phyloP scores from a whole-genome alignment of 2,329 filamentous ascomycete species.

The Calonectria hongkongensis region DNA sequence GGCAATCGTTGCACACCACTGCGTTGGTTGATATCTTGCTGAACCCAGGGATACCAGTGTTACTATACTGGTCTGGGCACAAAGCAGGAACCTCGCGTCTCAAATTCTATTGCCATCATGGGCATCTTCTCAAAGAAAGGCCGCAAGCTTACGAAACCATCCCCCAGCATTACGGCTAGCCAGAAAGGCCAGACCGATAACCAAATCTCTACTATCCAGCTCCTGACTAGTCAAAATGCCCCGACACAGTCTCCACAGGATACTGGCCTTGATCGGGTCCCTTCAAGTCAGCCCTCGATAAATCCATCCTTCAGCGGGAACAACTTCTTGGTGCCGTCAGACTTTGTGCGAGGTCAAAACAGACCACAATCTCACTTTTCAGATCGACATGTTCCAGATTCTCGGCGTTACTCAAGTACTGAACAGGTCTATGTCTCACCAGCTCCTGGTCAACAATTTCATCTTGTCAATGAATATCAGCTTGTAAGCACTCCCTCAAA shows the following conservation, averaged over 20 bases:
- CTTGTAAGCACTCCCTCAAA: too few relatives aligned
- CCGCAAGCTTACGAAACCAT: neutral
- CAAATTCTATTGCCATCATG: neutral
- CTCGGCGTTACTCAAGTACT: too few relatives aligned
- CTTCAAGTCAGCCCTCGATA: neutral
- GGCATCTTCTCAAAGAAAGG: conserved; percentile 15
- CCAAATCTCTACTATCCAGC: neutral
- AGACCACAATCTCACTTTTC: neutral
- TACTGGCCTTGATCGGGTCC: neutral
- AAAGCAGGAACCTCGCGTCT: neutral
- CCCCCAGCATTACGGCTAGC: neutral
- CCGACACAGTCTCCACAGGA: neutral
- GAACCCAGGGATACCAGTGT: neutral
- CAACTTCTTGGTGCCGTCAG: neutral
- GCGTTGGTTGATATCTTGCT: neutral
- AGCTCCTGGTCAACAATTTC: too few relatives aligned
- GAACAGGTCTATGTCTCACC: too few relatives aligned
- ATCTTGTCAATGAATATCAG: too few relatives aligned
- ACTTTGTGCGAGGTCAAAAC: neutral
- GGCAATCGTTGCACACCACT: neutral
- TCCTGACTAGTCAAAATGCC: neutral
- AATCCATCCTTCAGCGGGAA: neutral
- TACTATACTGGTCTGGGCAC: neutral
- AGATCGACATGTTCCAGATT: too few relatives aligned
- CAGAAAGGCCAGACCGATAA: neutral